These are phyloP conservation scores for Phycomyces nitens DNA, from an alignment of 192 early-diverging fungal genomes.

Conservation along the genomic window DNA sequence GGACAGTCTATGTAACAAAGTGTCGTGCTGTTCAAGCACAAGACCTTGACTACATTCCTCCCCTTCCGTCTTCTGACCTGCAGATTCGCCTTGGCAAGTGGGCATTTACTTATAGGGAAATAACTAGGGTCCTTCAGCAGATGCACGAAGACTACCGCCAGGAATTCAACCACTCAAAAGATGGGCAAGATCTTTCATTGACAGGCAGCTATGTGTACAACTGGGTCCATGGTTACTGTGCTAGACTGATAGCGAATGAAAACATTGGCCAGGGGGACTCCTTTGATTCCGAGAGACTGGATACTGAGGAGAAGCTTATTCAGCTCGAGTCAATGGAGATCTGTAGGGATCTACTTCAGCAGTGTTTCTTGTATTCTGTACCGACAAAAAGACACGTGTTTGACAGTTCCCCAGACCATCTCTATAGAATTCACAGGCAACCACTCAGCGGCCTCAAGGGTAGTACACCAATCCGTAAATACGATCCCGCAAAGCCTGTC, in stretches of 20 bases:
- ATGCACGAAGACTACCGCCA: neutral
- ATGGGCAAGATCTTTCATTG: neutral
- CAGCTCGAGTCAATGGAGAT: slow-evolving; percentile 18
- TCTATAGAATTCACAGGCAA: slow-evolving; percentile 57
- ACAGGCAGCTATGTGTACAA: neutral
- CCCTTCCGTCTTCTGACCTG: neutral
- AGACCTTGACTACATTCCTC: neutral
- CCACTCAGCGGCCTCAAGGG: slow-evolving; percentile 42
- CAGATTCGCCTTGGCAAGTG: neutral
- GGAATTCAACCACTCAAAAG: neutral
- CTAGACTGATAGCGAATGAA: neutral
- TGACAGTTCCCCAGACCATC: slow-evolving; percentile 48
- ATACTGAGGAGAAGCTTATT: neutral
- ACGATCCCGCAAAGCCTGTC: neutral
- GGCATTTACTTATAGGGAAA: neutral
- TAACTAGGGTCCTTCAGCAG: neutral
- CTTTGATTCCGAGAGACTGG: neutral
- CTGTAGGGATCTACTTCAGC: slow-evolving; percentile 57
- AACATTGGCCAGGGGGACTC: neutral
- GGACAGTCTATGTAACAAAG: neutral
- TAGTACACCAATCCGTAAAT: slow-evolving; percentile 5
- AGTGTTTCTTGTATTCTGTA: slow-evolving; percentile 60
- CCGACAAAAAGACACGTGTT: slow-evolving; percentile 58
- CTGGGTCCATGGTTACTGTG: neutral
- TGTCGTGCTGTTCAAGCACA: neutral